Percentiles rank a stretch among this genome's conserved stretches.
phyloP scores from a whole-genome alignment of 23 red algal species.

The Gracilaria gracilis region DNA sequence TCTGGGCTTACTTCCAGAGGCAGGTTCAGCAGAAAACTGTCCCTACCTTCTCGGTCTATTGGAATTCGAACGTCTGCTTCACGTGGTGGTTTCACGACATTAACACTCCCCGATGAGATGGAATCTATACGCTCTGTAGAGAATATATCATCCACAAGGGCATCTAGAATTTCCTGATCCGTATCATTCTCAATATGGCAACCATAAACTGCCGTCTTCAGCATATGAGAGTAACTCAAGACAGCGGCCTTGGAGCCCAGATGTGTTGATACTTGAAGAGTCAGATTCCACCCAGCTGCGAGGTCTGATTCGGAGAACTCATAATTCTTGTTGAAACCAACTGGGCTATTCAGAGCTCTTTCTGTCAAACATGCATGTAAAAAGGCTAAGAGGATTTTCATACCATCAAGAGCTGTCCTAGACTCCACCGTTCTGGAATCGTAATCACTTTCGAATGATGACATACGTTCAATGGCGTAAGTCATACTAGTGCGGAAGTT shows the following conservation, averaged over 20 bases:
- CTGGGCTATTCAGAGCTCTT: conserved; percentile 44
- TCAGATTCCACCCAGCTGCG: conserved; percentile 33
- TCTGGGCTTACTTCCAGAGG: conserved; percentile 33
- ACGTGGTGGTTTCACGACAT: neutral
- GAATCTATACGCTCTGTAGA: conserved; percentile 6
- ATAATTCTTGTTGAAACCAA: conserved; percentile 62
- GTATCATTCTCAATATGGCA: conserved; percentile 49
- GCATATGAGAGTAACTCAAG: conserved; percentile 18
- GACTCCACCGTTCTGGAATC: conserved; percentile 12
- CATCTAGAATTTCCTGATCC: conserved; percentile 58
- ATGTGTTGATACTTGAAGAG: neutral
- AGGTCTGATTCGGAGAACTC: conserved; percentile 73
- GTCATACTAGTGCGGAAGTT: conserved; percentile 53
- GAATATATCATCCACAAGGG: conserved; percentile 51
- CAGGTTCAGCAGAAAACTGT: conserved; percentile 16
- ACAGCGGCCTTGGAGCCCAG: neutral
- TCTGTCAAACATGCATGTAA: conserved; percentile 62
- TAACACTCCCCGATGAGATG: conserved; percentile 12
- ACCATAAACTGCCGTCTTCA: conserved; percentile 54
- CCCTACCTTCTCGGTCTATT: conserved; percentile 1
- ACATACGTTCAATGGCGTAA: conserved; percentile 30
- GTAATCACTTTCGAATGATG: neutral
- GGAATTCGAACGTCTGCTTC: conserved; percentile 33
- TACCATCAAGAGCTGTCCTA: neutral
- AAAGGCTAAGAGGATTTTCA: conserved; percentile 36